Evolutionary conservation across 2,329 filamentous ascomycete species (phyloP).

Genomic region (Pseudocercospora cruenta): DNA sequence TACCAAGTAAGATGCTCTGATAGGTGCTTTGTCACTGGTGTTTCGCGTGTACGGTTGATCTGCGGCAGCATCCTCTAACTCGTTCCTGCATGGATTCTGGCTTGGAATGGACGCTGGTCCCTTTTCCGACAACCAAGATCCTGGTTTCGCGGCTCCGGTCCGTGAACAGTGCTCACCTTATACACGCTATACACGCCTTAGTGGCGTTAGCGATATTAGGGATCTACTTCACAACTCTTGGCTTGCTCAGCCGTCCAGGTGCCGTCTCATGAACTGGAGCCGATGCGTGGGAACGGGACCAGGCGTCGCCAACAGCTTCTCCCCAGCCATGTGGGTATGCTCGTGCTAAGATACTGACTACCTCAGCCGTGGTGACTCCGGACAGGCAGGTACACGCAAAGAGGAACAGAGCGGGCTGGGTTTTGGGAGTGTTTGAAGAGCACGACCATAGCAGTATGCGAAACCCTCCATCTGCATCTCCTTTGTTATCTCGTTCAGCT

Average conservation of each 20-base stretch:
- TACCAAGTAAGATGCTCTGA: background rate
- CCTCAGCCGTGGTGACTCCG: background rate
- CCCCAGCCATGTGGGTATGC: background rate
- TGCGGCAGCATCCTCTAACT: background rate
- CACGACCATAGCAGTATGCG: background rate
- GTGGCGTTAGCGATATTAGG: background rate
- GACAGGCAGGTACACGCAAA: background rate
- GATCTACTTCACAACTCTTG: background rate
- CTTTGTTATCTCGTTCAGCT: background rate
- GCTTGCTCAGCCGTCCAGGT: background rate
- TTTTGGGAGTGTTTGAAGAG: background rate
- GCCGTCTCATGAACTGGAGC: background rate
- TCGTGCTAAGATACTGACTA: background rate
- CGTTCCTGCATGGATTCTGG: background rate
- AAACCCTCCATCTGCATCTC: background rate
- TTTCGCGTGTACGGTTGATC: background rate
- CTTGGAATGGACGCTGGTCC: background rate
- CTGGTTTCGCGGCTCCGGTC: background rate
- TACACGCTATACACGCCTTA: conserved; percentile 5
- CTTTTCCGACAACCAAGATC: conserved; percentile 5
- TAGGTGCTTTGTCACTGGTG: background rate
- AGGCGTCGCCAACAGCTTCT: background rate
- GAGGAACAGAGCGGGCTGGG: background rate
- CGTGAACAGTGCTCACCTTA: conserved; percentile 5
- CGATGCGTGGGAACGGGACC: background rate